Evolutionary conservation across 805 yeast species (phyloP).

Genomic region (Wickerhamomyces xylosicus): DNA sequence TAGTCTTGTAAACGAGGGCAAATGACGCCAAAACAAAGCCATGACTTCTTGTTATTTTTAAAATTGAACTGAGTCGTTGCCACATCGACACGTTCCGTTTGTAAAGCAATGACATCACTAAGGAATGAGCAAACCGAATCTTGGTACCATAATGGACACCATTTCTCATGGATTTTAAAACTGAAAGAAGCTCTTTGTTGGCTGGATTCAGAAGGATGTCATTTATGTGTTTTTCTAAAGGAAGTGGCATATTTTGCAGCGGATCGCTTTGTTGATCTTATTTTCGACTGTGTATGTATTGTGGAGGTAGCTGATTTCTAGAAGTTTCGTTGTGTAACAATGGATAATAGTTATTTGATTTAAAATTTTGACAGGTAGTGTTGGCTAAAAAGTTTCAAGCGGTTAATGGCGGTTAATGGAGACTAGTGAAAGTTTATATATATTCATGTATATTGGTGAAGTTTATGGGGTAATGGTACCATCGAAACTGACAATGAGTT

Average conservation of each 20-base stretch:
- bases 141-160: constrained; percentile 50
- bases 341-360: too few relatives aligned
- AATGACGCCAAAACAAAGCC: constrained; percentile 45
- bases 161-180: constrained; percentile 30
- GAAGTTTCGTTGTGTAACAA: too few relatives aligned
- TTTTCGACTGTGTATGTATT: too few relatives aligned
- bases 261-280: too few relatives aligned
- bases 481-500: too few relatives aligned
- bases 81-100: constrained; percentile 19
- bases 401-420: too few relatives aligned
- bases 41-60: constrained; percentile 44
- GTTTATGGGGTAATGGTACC: too few relatives aligned
- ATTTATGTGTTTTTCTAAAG: constrained; percentile 7
- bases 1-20: constrained; percentile 41
- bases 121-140: constrained; percentile 51
- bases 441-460: too few relatives aligned
- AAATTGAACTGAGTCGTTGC: constrained; percentile 34
- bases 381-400: too few relatives aligned
- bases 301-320: too few relatives aligned
- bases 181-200: constrained; percentile 24
- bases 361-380: too few relatives aligned
- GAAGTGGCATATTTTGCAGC: background rate
- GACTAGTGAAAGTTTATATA: too few relatives aligned
- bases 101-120: constrained; percentile 50
- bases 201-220: constrained; percentile 22